Conservation (phyloP, 257 asterid species). For the Scutellaria galericulata region DNA sequence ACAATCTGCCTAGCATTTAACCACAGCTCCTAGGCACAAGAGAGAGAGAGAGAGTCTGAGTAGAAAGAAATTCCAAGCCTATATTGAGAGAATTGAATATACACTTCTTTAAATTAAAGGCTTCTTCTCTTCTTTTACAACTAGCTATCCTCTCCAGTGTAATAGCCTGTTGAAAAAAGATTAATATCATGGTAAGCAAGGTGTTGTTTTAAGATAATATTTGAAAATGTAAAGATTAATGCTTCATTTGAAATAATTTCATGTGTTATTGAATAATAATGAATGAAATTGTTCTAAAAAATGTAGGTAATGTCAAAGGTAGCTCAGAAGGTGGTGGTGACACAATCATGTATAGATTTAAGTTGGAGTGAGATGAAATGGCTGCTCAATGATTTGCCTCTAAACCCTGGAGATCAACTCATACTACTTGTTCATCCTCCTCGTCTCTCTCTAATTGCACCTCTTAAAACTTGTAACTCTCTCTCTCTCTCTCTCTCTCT, state of each 20-base stretch:
- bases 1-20: conserved; percentile 21
- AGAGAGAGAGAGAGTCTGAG: not conserved
- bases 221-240: no score
- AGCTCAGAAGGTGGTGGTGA: conserved; percentile 48
- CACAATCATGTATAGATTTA: conserved; percentile 46
- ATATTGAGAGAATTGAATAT: not conserved
- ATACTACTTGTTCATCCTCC: conserved; percentile 40
- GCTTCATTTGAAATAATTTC: no score
- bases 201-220: no score
- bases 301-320: conserved; percentile 33
- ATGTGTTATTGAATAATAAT: no score
- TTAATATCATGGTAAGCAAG: no score
- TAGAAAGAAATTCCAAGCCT: not conserved
- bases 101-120: not conserved
- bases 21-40: conserved; percentile 15
- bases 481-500: not conserved
- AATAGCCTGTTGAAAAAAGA: no score
- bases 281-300: no score
- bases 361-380: conserved; percentile 48
- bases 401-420: conserved; percentile 58
- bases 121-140: not conserved
- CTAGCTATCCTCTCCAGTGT: no score
- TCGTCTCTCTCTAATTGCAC: not conserved
- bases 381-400: conserved; percentile 33
- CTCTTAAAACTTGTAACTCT: conserved; percentile 38